These are phyloP conservation scores for Acer campestre DNA, from an alignment of 345 rosid genomes.

Conservation along the genomic window DNA sequence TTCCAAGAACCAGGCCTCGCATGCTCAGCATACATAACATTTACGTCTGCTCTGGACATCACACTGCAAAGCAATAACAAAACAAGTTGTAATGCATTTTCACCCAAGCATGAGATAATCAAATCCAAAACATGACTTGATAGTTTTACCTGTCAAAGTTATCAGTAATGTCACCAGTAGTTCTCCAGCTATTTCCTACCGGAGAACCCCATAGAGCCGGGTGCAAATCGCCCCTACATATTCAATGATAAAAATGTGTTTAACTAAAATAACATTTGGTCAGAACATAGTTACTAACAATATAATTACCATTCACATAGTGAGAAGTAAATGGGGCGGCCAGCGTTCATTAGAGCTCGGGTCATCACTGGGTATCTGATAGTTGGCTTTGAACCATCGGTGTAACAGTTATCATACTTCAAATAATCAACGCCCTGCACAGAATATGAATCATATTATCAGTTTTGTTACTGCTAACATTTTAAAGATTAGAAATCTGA, in stretches of 20 bases:
- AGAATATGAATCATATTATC: not conserved
- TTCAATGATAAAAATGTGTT: not conserved
- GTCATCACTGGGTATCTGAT: conserved; percentile 83
- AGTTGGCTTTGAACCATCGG: conserved; percentile 63
- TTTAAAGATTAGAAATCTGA: not conserved
- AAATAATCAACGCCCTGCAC: conserved; percentile 80
- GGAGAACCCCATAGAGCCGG: conserved; percentile 80
- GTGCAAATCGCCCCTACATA: conserved; percentile 78
- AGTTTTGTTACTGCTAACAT: not conserved
- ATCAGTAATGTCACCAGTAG: conserved; percentile 75
- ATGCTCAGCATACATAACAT: conserved; percentile 68
- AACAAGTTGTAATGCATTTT: not conserved
- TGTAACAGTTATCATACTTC: conserved; percentile 88
- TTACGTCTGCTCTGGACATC: conserved; percentile 65
- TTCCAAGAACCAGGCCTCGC: conserved; percentile 98
- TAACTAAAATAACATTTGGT: not conserved
- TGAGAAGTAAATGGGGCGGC: conserved; percentile 76
- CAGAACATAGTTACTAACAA: not conserved
- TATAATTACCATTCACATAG: conserved; percentile 76
- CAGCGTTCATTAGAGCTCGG: conserved; percentile 66
- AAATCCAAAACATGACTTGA: not conserved
- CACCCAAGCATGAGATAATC: not conserved
- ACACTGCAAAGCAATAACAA: conserved; percentile 44
- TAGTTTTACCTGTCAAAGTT: conserved; percentile 56
- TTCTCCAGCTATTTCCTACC: conserved; percentile 94